A percentile compares a stretch with the other conserved stretches of the same genome.
Evolutionary conservation across 306 rosid species (phyloP).

Genomic region (Nissolia schottii): DNA sequence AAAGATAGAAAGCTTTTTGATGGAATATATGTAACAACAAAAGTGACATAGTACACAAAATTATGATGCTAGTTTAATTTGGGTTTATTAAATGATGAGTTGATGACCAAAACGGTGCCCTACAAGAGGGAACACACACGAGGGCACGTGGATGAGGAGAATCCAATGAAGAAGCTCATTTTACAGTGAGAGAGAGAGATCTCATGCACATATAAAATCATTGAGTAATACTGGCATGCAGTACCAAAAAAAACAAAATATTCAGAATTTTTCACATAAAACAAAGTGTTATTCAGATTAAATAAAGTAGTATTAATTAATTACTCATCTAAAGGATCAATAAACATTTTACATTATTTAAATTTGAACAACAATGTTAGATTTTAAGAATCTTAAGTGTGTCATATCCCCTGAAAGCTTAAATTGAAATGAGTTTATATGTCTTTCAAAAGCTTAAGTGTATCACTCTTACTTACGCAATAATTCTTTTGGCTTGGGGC

Average conservation of each 20-base stretch:
- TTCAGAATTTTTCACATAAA: too few relatives aligned
- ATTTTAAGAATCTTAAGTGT: too few relatives aligned
- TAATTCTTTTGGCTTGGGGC: too few relatives aligned
- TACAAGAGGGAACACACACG: slow-evolving; percentile 13
- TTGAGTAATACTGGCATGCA: background rate
- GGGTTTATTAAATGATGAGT: slow-evolving; percentile 29
- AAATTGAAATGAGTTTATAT: too few relatives aligned
- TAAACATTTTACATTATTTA: too few relatives aligned
- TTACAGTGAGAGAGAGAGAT: background rate
- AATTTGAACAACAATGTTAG: too few relatives aligned
- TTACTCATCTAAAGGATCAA: too few relatives aligned
- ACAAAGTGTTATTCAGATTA: too few relatives aligned
- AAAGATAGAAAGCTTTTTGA: slow-evolving; percentile 30
- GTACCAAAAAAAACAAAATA: background rate
- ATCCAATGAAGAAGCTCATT: slow-evolving; percentile 37
- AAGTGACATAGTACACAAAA: background rate
- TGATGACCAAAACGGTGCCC: slow-evolving; percentile 21
- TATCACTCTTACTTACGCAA: too few relatives aligned
- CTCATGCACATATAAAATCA: background rate
- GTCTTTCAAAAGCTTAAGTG: too few relatives aligned
- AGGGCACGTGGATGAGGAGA: slow-evolving; percentile 33
- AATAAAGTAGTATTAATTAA: background rate
- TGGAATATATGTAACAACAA: slow-evolving; percentile 8
- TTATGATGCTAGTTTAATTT: slow-evolving; percentile 21
- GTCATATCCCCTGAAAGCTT: too few relatives aligned